Percentiles rank a stretch among this genome's conserved stretches.
Conservation (phyloP, 306 rosid genomes). For the Trifolium subterraneum region DNA sequence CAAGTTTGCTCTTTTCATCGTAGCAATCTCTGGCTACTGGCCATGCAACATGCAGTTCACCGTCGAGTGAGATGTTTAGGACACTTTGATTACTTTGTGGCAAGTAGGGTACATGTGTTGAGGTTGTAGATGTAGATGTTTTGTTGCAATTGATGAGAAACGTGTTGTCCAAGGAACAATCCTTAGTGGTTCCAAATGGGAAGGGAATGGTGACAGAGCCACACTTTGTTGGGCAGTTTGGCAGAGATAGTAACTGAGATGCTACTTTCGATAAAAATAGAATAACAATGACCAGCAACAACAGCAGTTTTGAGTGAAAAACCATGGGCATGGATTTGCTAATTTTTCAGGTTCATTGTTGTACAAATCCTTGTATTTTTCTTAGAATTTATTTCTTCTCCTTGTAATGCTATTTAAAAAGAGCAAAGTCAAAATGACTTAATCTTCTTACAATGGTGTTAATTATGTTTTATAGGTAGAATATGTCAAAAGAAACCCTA, state of each 20-base stretch:
- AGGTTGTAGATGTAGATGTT: background rate
- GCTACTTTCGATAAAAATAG: background rate
- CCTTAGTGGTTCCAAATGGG: too few relatives aligned
- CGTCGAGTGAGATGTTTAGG: background rate
- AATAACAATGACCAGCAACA: background rate
- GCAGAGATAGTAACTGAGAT: background rate
- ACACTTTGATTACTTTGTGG: background rate
- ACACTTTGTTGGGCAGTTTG: background rate
- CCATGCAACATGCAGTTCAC: background rate
- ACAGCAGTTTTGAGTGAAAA: too few relatives aligned
- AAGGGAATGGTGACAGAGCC: too few relatives aligned
- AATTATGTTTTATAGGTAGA: background rate
- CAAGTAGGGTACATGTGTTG: background rate
- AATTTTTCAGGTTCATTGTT: background rate
- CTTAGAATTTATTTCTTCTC: background rate
- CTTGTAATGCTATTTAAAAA: background rate
- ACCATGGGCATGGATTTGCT: too few relatives aligned
- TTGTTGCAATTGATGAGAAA: slow-evolving; percentile 1
- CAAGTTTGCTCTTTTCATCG: background rate
- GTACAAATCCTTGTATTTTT: background rate
- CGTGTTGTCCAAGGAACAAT: background rate
- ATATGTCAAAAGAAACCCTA: background rate
- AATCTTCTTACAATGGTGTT: background rate
- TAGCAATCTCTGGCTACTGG: slow-evolving; percentile 1
- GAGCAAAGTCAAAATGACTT: background rate